Conservation (phyloP, 225 moss, liverwort and hornwort genomes). For the Sphagnum tenellum region DNA sequence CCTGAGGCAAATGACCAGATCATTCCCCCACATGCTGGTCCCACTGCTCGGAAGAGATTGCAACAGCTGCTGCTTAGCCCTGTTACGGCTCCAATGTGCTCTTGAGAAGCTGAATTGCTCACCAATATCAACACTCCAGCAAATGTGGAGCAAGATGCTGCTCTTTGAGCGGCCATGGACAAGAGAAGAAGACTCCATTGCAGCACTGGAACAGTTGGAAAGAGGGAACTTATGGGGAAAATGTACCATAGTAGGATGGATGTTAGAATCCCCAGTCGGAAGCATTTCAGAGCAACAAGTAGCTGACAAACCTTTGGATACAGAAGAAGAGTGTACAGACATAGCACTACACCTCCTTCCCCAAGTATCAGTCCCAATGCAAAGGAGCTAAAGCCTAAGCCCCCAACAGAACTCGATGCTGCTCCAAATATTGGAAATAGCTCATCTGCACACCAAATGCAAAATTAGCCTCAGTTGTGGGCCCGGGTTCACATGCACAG, state of each 20-base stretch:
- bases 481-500: too few relatives aligned
- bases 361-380: slow-evolving; percentile 61
- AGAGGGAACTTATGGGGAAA: slow-evolving; percentile 64
- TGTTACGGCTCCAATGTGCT: slow-evolving; percentile 71
- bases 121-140: slow-evolving; percentile 74
- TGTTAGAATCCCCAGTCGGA: slow-evolving; percentile 54
- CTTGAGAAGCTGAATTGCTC: slow-evolving; percentile 67
- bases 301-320: slow-evolving; percentile 41
- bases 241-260: slow-evolving; percentile 66
- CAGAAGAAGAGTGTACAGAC: slow-evolving; percentile 52
- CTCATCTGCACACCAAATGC: slow-evolving; percentile 43
- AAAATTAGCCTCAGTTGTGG: too few relatives aligned
- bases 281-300: slow-evolving; percentile 60
- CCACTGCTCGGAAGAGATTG: slow-evolving; percentile 74
- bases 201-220: slow-evolving; percentile 16
- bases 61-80: slow-evolving; percentile 83
- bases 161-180: slow-evolving; percentile 52
- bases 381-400: slow-evolving; percentile 60
- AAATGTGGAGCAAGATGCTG: slow-evolving; percentile 66
- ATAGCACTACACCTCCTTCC: slow-evolving; percentile 67
- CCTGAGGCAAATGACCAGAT: slow-evolving; percentile 67
- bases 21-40: slow-evolving; percentile 67
- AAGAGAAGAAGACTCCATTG: slow-evolving; percentile 50
- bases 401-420: slow-evolving; percentile 41
- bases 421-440: slow-evolving; percentile 78